Conservation (phyloP, 208 protist species). For the Spironucleus salmonicida region DNA sequence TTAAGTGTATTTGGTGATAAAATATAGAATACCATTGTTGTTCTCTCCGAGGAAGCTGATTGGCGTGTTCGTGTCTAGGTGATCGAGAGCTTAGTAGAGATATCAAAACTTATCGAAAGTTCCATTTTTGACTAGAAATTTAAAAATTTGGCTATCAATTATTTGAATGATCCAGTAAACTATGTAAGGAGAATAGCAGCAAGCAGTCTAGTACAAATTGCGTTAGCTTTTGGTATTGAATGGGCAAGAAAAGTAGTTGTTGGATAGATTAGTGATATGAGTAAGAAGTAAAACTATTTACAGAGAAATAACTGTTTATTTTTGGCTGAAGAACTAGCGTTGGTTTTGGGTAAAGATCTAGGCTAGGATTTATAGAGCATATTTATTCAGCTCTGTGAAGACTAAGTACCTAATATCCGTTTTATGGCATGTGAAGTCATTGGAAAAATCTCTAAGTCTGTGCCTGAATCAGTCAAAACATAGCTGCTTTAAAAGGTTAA, state of each 20-base stretch:
- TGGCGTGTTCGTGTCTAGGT: neutral
- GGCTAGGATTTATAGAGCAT: neutral
- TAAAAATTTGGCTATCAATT: neutral
- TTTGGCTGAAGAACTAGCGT: neutral
- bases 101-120: neutral
- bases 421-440: constrained; percentile 18
- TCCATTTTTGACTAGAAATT: constrained; percentile 16
- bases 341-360: too few species aligned
- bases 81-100: neutral
- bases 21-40: neutral
- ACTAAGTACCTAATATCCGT: constrained; percentile 7
- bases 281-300: constrained; percentile 9
- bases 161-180: constrained; percentile 2
- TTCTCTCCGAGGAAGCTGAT: constrained; percentile 1
- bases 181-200: neutral
- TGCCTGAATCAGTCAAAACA: too few species aligned
- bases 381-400: neutral
- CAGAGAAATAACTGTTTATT: constrained; percentile 12
- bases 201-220: constrained; percentile 2
- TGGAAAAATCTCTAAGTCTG: too few species aligned
- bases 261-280: neutral
- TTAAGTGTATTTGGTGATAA: neutral
- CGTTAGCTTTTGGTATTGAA: neutral
- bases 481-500: too few species aligned
- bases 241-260: neutral